phyloP scores from a whole-genome alignment of 352 stramenopile species.

The Globisporangium okanoganense region DNA sequence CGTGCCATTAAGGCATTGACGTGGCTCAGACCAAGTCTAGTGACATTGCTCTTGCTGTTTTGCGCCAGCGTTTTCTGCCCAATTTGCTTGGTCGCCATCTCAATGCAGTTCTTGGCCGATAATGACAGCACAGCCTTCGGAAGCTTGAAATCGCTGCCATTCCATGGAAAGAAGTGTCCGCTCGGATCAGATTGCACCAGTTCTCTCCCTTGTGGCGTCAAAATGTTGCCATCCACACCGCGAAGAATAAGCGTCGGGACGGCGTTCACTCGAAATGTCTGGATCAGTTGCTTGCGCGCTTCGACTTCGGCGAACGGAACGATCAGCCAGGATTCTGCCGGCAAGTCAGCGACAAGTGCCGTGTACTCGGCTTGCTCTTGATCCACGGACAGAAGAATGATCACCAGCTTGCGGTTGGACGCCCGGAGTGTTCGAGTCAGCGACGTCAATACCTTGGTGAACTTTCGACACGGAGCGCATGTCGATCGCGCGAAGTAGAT shows the following conservation, averaged over 20 bases:
- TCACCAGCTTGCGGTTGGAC: slow-evolving; percentile 43
- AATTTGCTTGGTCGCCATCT: slow-evolving; percentile 70
- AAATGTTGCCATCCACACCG: slow-evolving; percentile 41
- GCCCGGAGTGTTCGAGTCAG: slow-evolving; percentile 45
- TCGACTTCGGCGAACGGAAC: slow-evolving; percentile 75
- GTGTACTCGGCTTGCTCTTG: slow-evolving; percentile 56
- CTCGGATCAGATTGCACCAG: slow-evolving; percentile 59
- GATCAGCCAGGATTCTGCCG: slow-evolving; percentile 54
- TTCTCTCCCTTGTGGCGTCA: slow-evolving; percentile 71
- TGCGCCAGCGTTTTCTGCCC: slow-evolving; percentile 70
- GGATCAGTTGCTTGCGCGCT: slow-evolving; percentile 60
- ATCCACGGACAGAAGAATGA: slow-evolving; percentile 81
- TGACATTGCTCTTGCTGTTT: slow-evolving; percentile 38
- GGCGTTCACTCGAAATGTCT: slow-evolving; percentile 55
- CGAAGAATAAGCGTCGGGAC: slow-evolving; percentile 66
- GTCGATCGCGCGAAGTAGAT: slow-evolving; percentile 70
- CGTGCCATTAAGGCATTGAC: slow-evolving; percentile 54
- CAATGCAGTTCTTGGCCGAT: slow-evolving; percentile 61
- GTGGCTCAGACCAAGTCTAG: slow-evolving; percentile 28
- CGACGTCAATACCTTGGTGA: slow-evolving; percentile 46
- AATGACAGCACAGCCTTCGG: slow-evolving; percentile 43
- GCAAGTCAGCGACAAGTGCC: slow-evolving; percentile 48
- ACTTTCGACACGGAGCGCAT: slow-evolving; percentile 40
- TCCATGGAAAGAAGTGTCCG: slow-evolving; percentile 67
- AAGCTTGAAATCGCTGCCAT: slow-evolving; percentile 42